Evolutionary conservation across 2,329 filamentous ascomycete genomes (phyloP), one percentile per base, ranked within the genome.

Genomic region (Ilyonectria robusta): DNA sequence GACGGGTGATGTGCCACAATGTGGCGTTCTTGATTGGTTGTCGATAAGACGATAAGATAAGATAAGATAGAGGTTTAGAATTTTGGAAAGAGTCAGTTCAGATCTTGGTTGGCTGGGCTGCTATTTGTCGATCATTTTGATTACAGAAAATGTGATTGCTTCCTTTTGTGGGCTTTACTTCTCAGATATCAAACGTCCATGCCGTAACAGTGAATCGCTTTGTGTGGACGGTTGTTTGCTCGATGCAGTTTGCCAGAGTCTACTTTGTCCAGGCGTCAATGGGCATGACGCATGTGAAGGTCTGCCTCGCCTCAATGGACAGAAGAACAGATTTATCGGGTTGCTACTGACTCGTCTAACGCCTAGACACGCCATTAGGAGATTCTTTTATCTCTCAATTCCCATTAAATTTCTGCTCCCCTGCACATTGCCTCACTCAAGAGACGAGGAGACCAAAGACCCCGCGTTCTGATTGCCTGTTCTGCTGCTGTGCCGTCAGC

Each of bases 401-500:
- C 5, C 26, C 26, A 26, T 26, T 26, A 26, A 26, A 26, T 26
- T 40, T n/a, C 29, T 51, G 13, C 42, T 33, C 46, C 29, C 8
- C 26, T 58, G 26, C 3, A 13, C 35, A 21, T 29, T 21, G 13
- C 37, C 37, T 26, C 26, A 6, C 40, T 42, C 40, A n/a, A 42
- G 40, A n/a, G n/a, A 42, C 37, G 5, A 42, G 40, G 7, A 10
- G 31, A 11, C 8, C 5, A 42, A 42, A 42, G 40, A 75, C 72
- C 73, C 74, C 73, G 74, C 74, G 71, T 70, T 74, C 62, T 37
- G 59, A 40, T 42, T 33, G 26, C 26, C 26, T 26, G 71, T 70
- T 74, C 62, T 37, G 59, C 31, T 42, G 40, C 59, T 54, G 42
- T 46, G 54, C 60, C 53, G 44, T 31, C 50, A 47, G 31, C 60